Evolutionary conservation across 345 rosid genomes (phyloP), one percentile per base, ranked within the genome.

Genomic region (Trapa bicornis): DNA sequence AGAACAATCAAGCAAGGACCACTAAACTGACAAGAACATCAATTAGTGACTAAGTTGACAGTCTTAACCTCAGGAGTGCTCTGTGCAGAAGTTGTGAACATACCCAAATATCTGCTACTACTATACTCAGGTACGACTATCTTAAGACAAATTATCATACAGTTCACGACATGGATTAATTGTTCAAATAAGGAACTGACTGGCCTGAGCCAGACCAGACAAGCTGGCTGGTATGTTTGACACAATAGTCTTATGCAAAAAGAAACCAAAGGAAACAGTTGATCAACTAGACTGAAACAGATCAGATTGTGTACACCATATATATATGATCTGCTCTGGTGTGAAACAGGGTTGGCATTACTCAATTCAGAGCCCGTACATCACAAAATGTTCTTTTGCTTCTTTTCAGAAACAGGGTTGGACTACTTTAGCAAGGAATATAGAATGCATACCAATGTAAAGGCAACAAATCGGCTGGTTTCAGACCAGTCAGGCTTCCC

Each of bases 401-500:
- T 32, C 22, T 62, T 41, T 37, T 37, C 42, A 3, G 2, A 1
- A 11, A 6, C 56, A 7, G 65, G 37, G 56, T 41, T 22, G 29
- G 42, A 61, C 43, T 41, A 1, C 43, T 41, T 22, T 22, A 22
- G 29, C 29, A 65, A 1, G 47, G 53, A 9, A 33, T 3, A 47
- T 62, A 61, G 53, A 22, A 48, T 48, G 61, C 37, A 70, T 58
- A 90, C 98, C 97, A 90, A 72, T 22, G 97, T 86, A 78, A 86
- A 87, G 56, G 94, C 97, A 71, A 89, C 98, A 76, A 86, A 88
- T n/a, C 97, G 89, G 76, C 97, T 93, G 75, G 74, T 79, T 70
- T 88, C 83, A 47, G 97, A 88, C 97, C 98, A 93, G 73, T 90
- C 85, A 68, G 98, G 98, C 74, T 58, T 69, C 67, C 82, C 84